These are phyloP conservation scores for Cryphonectria nitschkei DNA, from an alignment of 2,329 filamentous ascomycete species.

Conservation along the genomic window DNA sequence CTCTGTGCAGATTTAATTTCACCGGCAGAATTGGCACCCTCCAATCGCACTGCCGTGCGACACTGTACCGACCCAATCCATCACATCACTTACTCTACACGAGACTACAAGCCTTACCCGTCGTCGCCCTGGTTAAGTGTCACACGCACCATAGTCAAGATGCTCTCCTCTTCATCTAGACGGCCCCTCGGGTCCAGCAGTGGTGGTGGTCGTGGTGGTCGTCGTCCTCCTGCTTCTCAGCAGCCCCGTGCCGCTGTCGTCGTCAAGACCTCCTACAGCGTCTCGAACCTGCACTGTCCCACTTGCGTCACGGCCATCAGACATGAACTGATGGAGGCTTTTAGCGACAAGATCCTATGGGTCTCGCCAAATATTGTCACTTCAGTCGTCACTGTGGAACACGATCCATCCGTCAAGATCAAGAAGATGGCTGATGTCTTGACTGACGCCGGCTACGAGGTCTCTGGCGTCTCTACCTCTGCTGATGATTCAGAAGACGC, in stretches of 20 bases:
- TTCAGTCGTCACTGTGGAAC: slow-evolving; percentile 67
- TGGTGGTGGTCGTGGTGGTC: background rate
- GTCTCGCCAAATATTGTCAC: slow-evolving; percentile 74
- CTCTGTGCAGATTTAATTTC: background rate
- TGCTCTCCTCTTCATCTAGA: slow-evolving; percentile 34
- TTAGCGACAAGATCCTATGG: slow-evolving; percentile 52
- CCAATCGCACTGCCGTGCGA: slow-evolving; percentile 16
- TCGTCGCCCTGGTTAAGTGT: slow-evolving; percentile 4
- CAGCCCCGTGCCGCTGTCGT: slow-evolving; percentile 32
- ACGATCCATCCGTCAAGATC: slow-evolving; percentile 51
- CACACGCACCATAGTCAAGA: slow-evolving; percentile 21
- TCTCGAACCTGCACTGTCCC: slow-evolving; percentile 78
- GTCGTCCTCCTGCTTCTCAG: background rate
- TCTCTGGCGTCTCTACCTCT: slow-evolving; percentile 52
- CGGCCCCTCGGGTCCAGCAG: slow-evolving; percentile 26
- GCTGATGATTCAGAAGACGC: slow-evolving; percentile 34
- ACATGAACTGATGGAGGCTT: slow-evolving; percentile 55
- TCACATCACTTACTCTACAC: slow-evolving; percentile 4
- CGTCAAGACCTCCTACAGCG: slow-evolving; percentile 63
- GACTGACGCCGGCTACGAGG: slow-evolving; percentile 61
- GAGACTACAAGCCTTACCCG: slow-evolving; percentile 24
- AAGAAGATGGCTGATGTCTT: slow-evolving; percentile 51
- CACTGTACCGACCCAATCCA: slow-evolving; percentile 7
- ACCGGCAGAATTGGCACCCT: slow-evolving; percentile 7
- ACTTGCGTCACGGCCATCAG: slow-evolving; percentile 72